Base-by-base conservation (phyloP, 2,329 filamentous ascomycete genomes). In the Elsinoe perseae region DNA sequence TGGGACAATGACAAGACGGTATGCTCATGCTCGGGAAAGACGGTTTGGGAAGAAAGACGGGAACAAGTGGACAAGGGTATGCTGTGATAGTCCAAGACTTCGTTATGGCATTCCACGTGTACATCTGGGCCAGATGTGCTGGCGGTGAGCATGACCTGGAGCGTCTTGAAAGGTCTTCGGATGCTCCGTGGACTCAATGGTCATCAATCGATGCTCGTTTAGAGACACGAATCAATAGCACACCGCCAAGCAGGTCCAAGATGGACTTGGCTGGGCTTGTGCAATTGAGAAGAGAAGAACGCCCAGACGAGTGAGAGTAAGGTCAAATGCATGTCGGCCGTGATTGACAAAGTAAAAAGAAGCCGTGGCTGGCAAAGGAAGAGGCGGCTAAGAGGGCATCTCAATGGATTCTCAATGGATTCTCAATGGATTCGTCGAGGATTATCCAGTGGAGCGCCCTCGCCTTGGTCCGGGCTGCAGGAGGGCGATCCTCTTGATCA, bases 1-100 rank as follows among this genome's bases (percentile, higher is more conserved):
- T 98, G 93, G 93, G 92, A 96, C 70, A 95, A 98, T 65, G 89
- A 96, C 69, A 98, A 97, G 80, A 95, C 88, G 44, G 92, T 98
- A 4, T 98, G 93, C 71, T 95, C 90, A 48, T 98, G 93, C 72
- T 95, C 90, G 34, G 93, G 93, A 3, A 97, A 97, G 82, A 97
- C 91, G 57, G 82, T 98, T 9, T 98, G 93, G 93, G 87, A 98
- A 72, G 93, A 98, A 77, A 83, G 93, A 64, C 85, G 85, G 72
- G 91, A 96, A 66, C 89, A 95, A 74, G 83, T 91, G 40, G 79
- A 80, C 62, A 91, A 89, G 74, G 93, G 93, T 2, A 97, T 98
- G 89, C 75, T 93, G 64, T 96, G 32, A 72, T 83, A 36, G 32
- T 12, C 30, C 14, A 32, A 16, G 21, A n/a, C 9, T 10, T 52